phyloP scores from a whole-genome alignment of 1,284 basidiomycete species.

The Cryptococcus jaspeensis region DNA sequence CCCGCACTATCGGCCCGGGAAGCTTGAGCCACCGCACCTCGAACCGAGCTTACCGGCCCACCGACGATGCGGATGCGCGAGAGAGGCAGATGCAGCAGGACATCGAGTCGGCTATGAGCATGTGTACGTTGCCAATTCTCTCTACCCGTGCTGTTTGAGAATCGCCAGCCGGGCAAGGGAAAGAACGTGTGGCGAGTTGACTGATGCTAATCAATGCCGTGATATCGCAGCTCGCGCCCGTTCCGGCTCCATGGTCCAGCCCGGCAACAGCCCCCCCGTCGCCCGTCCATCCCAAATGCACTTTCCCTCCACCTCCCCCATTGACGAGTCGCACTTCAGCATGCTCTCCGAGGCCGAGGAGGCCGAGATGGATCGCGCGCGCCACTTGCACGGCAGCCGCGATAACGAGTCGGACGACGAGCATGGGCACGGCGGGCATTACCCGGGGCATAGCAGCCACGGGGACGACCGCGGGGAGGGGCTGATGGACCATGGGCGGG shows the following conservation, averaged over 20 bases:
- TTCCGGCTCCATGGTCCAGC: slow-evolving; percentile 15
- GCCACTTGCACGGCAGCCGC: slow-evolving; percentile 18
- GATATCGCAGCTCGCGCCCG: slow-evolving; percentile 16
- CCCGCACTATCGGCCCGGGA: neutral
- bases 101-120: slow-evolving; percentile 23
- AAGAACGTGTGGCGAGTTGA: too few species aligned
- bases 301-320: slow-evolving; percentile 37
- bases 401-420: slow-evolving; percentile 29
- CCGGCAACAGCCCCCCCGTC: slow-evolving; percentile 20
- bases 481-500: slow-evolving; percentile 13
- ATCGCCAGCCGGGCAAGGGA: neutral
- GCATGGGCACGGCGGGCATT: slow-evolving; percentile 15
- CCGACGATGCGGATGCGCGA: slow-evolving; percentile 19
- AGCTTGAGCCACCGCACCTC: slow-evolving; percentile 13
- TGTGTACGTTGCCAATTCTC: slow-evolving; percentile 14
- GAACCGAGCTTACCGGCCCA: slow-evolving; percentile 5
- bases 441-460: slow-evolving; percentile 8
- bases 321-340: slow-evolving; percentile 48
- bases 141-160: neutral
- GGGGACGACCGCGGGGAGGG: slow-evolving; percentile 19
- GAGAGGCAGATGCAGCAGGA: slow-evolving; percentile 26
- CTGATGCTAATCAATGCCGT: too few species aligned
- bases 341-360: slow-evolving; percentile 51
- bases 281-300: slow-evolving; percentile 16
- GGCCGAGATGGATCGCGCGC: slow-evolving; percentile 47